Conservation (phyloP, 768 basidiomycete genomes). For the Hemileccinum rubropunctum region DNA sequence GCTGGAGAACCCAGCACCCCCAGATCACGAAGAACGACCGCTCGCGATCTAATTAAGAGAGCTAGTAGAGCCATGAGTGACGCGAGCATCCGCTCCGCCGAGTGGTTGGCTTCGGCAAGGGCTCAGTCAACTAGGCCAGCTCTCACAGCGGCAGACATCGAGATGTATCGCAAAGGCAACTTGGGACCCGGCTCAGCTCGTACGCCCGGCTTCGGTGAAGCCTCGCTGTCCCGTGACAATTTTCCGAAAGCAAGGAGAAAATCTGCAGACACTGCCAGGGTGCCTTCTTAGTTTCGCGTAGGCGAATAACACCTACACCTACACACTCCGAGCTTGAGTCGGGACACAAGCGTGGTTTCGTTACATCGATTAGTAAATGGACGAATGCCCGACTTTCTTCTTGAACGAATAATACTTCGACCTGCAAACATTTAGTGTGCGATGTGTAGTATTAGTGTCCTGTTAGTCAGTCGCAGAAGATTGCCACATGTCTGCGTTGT, state of each 20-base stretch:
- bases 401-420: not conserved
- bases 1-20: constrained; percentile 5
- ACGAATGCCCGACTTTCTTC: not conserved
- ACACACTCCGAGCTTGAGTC: constrained; percentile 20
- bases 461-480: constrained; percentile 1
- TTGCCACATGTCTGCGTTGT: not conserved
- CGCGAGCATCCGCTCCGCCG: constrained; percentile 29
- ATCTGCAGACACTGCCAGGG: constrained; percentile 6
- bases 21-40: constrained; percentile 11
- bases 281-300: constrained; percentile 23
- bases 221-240: not conserved
- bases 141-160: constrained; percentile 22
- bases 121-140: constrained; percentile 6
- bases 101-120: constrained; percentile 28
- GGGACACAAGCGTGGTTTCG: constrained; percentile 26
- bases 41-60: constrained; percentile 17
- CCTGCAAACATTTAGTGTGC: not conserved
- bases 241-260: not conserved
- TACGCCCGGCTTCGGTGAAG: not conserved
- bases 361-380: constrained; percentile 26
- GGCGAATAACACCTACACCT: constrained; percentile 34
- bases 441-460: constrained; percentile 15
- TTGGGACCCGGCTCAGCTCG: constrained; percentile 4
- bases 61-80: constrained; percentile 26
- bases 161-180: constrained; percentile 25